Evolutionary conservation across 2,329 filamentous ascomycete species (phyloP).

Genomic region (Oidium heveae): DNA sequence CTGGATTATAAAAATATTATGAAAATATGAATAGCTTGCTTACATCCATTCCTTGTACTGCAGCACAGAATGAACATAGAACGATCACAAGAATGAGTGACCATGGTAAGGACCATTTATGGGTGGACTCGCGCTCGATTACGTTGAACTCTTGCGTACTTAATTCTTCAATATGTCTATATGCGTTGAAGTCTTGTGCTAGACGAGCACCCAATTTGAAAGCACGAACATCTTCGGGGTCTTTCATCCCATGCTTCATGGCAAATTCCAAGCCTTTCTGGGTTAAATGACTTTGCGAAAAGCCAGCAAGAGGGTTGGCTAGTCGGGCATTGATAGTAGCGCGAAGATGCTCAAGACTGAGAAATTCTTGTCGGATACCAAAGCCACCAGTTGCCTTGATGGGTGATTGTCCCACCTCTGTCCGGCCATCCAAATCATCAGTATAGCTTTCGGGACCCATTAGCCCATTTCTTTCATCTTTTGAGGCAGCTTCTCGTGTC

Average conservation of each 20-base stretch:
- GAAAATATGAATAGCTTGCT: not conserved
- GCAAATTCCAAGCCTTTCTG: conserved; percentile 36
- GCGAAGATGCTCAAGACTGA: conserved; percentile 1
- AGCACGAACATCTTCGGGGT: conserved; percentile 28
- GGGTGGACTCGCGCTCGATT: conserved; percentile 1
- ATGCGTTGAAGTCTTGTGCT: conserved; percentile 40
- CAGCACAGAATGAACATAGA: conserved; percentile 1
- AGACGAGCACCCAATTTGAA: conserved; percentile 45
- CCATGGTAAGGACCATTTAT: conserved; percentile 1
- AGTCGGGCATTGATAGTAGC: conserved; percentile 2
- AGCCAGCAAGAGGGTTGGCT: conserved; percentile 28
- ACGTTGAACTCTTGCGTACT: not conserved
- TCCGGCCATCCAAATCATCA: not conserved
- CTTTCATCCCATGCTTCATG: conserved; percentile 20
- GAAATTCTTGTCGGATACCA: not conserved
- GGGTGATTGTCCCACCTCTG: not conserved
- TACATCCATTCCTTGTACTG: conserved; percentile 15
- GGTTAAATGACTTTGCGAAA: conserved; percentile 24
- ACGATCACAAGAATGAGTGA: conserved; percentile 1
- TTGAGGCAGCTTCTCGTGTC: not conserved
- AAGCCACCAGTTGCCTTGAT: not conserved
- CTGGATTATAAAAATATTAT: not conserved
- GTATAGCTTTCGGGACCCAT: not conserved
- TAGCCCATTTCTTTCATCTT: not conserved
- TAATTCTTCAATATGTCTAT: conserved; percentile 24